Percentiles rank a stretch among this genome's conserved stretches.
Conservation (phyloP, 2,329 filamentous ascomycete genomes). For the Macrophomina tecta region DNA sequence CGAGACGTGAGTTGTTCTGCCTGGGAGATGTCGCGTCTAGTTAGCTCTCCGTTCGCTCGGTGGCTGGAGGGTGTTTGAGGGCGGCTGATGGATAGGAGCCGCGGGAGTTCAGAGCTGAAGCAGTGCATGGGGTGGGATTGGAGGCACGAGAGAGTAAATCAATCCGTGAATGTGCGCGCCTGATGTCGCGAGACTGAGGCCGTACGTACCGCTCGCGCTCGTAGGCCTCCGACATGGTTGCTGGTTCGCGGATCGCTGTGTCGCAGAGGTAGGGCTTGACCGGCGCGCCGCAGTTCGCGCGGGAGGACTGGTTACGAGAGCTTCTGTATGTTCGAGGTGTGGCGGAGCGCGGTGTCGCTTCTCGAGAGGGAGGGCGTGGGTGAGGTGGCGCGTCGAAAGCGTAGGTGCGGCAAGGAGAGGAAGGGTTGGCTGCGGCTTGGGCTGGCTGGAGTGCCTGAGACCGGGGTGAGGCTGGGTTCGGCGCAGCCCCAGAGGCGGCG, state of each 20-base stretch:
- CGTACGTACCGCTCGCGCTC: conserved; percentile 62
- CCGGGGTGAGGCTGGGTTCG: not conserved
- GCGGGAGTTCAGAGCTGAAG: not conserved
- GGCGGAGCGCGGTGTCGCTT: not conserved
- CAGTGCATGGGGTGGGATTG: not conserved
- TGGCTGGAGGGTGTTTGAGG: not conserved
- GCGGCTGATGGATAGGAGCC: not conserved
- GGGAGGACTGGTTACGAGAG: not conserved
- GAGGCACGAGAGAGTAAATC: conserved; percentile 5
- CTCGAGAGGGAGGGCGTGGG: not conserved
- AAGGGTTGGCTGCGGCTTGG: not conserved
- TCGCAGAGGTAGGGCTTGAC: not conserved
- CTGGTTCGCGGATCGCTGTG: not conserved
- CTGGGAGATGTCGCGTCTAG: conserved; percentile 42
- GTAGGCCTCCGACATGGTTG: conserved; percentile 62
- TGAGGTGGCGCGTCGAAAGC: not conserved
- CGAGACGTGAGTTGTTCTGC: conserved; percentile 94
- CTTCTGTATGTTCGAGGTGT: not conserved
- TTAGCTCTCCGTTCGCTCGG: not conserved
- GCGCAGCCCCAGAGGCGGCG: not conserved
- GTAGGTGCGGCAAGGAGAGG: not conserved
- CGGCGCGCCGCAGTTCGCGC: not conserved
- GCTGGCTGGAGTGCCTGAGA: conserved; percentile 1
- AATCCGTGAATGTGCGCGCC: not conserved
- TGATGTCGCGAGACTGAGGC: not conserved